A percentile compares a stretch with the other conserved stretches of the same genome.
Evolutionary conservation across 805 yeast species (phyloP).

Genomic region (Komagataella mondaviorum): DNA sequence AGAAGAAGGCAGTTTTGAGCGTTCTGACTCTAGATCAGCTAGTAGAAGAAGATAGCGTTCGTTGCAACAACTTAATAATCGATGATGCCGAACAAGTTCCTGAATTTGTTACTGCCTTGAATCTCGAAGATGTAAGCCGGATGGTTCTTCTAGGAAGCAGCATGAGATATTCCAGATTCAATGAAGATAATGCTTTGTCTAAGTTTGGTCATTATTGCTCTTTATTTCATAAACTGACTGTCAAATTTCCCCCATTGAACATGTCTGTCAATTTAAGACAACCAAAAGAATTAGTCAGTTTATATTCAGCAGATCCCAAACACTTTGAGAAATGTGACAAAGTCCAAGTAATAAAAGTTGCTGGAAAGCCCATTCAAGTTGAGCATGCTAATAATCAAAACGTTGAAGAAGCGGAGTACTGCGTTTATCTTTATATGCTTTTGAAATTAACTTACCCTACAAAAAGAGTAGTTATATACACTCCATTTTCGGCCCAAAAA

Average conservation of each 20-base stretch:
- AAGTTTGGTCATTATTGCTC: neutral
- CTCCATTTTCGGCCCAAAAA: slow-evolving; percentile 26
- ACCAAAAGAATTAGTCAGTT: neutral
- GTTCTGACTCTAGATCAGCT: neutral
- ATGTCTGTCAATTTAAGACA: neutral
- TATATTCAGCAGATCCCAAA: neutral
- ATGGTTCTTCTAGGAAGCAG: neutral
- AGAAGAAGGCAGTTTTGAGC: neutral
- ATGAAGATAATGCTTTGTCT: neutral
- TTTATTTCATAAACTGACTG: neutral
- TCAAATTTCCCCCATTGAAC: neutral
- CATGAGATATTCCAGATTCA: neutral
- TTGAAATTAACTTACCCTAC: slow-evolving; percentile 30
- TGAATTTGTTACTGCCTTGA: neutral
- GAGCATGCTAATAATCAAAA: slow-evolving; percentile 18
- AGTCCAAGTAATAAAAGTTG: neutral
- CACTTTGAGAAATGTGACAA: neutral
- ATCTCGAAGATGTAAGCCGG: neutral
- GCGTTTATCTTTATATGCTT: slow-evolving; percentile 30
- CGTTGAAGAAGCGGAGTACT: slow-evolving; percentile 33
- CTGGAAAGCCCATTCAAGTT: neutral
- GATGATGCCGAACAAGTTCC: neutral
- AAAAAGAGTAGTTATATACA: slow-evolving; percentile 23
- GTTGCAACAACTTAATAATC: neutral
- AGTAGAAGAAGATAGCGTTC: neutral